Evolutionary conservation across 176 grass and related monocot species (phyloP), one percentile per base, ranked within the genome.

Genomic region (Thinopyrum elongatum): DNA sequence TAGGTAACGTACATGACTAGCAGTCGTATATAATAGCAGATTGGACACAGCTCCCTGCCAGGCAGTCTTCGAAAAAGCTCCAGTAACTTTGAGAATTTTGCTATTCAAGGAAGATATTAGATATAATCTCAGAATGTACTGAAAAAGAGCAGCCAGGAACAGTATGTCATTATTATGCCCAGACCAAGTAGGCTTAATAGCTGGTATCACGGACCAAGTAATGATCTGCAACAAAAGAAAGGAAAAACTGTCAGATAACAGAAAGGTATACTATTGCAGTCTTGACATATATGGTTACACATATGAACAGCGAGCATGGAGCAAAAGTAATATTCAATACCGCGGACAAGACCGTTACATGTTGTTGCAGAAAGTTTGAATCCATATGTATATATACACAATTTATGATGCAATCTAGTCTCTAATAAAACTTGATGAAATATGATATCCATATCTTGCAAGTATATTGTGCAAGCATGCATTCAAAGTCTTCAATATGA

Each of bases 11-110:
- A 96, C 97, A 94, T 99, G 97, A 80, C 97, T 99, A 31, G 97
- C 97, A 60, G 95, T 99, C 94, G 94, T 94, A 84, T 99, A 99
- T 70, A 99, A 84, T 25, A 96, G 88, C 26, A 99, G 88, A 87
- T 99, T 99, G 82, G 90, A 99, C 62, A 88, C 97, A 57, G 97
- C 97, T 70, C 94, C 97, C 62, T 76, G 85, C 97, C 97, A 99
- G 66, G 88, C 97, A 49, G 97, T 99, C 88, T 96, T 99, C 5
- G 97, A 81, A 80, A 96, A 90, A 82, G 87, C 85, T 83, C 97
- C 97, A 64, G 85, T 91, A 61, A 88, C 85, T 82, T 93, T 94
- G 47, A 93, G n/a, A 31, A 99, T 96, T 74, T 99, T 89, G 26
- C 82, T 86, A 61, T 91, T 99, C 85, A 96, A 90, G 35, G 90